Evolutionary conservation across 345 rosid genomes (phyloP).

Genomic region (Iberis pinnata): DNA sequence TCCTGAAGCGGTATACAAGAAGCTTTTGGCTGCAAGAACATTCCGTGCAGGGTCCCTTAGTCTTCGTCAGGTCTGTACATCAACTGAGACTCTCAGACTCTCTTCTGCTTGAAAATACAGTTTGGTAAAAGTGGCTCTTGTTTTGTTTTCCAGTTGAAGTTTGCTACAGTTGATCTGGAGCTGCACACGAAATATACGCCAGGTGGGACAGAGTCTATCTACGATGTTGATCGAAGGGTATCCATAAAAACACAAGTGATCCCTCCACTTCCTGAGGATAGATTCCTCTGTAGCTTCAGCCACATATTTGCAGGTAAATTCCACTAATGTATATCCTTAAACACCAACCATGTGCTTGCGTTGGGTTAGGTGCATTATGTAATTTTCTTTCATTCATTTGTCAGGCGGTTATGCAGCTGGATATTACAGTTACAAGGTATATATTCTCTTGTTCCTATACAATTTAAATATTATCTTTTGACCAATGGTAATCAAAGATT

Average conservation of each 20-base stretch:
- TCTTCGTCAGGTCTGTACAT: slow-evolving; percentile 78
- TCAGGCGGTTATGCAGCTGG: slow-evolving; percentile 97
- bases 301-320: slow-evolving; percentile 84
- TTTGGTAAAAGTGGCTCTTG: background rate
- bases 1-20: slow-evolving; percentile 72
- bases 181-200: slow-evolving; percentile 69
- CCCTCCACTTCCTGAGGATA: slow-evolving; percentile 79
- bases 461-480: slow-evolving; percentile 1
- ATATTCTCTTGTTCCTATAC: slow-evolving; percentile 1
- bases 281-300: slow-evolving; percentile 76
- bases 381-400: slow-evolving; percentile 2
- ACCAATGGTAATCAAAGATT: background rate
- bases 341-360: background rate
- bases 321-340: background rate
- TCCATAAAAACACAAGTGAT: slow-evolving; percentile 65
- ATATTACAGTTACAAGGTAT: slow-evolving; percentile 96
- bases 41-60: slow-evolving; percentile 86
- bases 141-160: slow-evolving; percentile 50
- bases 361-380: background rate
- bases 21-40: slow-evolving; percentile 92
- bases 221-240: slow-evolving; percentile 73
- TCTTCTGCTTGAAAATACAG: slow-evolving; percentile 4
- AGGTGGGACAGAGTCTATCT: slow-evolving; percentile 67
- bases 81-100: background rate
- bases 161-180: slow-evolving; percentile 75